Conservation (phyloP, 805 yeast species). For the Kuraishia piskuri region DNA sequence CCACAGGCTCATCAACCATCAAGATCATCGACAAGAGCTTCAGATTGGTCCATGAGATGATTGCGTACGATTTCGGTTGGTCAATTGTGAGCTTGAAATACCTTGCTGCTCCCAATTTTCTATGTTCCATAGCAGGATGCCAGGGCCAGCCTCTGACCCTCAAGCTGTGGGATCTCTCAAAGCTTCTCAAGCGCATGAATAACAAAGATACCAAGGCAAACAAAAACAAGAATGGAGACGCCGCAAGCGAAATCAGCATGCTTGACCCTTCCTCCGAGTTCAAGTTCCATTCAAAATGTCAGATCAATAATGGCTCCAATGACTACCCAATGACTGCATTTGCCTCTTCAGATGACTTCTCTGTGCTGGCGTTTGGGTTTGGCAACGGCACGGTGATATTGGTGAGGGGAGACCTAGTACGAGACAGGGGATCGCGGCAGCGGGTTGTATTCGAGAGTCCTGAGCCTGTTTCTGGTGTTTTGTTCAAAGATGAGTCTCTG, state of each 20-base stretch:
- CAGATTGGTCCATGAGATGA: constrained; percentile 38
- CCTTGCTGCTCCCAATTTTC: constrained; percentile 36
- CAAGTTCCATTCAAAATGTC: constrained; percentile 51
- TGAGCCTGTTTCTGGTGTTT: constrained; percentile 77
- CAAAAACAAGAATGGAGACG: constrained; percentile 5
- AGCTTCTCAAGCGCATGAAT: constrained; percentile 23
- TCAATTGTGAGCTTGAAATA: constrained; percentile 49
- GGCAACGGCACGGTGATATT: constrained; percentile 78
- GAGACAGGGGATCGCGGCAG: constrained; percentile 89
- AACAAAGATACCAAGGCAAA: constrained; percentile 17
- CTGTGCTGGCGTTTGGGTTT: constrained; percentile 68
- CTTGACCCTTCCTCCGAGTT: constrained; percentile 20
- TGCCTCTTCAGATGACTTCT: constrained; percentile 41
- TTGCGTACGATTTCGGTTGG: constrained; percentile 60
- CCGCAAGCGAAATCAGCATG: background rate
- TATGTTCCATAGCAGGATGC: constrained; percentile 68
- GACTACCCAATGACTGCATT: constrained; percentile 72
- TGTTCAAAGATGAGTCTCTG: constrained; percentile 44
- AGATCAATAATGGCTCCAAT: constrained; percentile 63
- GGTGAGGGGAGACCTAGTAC: constrained; percentile 77
- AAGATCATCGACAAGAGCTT: constrained; percentile 48
- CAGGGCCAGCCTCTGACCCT: constrained; percentile 63
- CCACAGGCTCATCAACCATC: constrained; percentile 43
- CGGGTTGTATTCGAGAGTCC: constrained; percentile 62
- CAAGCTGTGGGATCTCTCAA: constrained; percentile 66